phyloP scores from a whole-genome alignment of 2,329 filamentous ascomycete genomes.

The Monosporascus sp. region DNA sequence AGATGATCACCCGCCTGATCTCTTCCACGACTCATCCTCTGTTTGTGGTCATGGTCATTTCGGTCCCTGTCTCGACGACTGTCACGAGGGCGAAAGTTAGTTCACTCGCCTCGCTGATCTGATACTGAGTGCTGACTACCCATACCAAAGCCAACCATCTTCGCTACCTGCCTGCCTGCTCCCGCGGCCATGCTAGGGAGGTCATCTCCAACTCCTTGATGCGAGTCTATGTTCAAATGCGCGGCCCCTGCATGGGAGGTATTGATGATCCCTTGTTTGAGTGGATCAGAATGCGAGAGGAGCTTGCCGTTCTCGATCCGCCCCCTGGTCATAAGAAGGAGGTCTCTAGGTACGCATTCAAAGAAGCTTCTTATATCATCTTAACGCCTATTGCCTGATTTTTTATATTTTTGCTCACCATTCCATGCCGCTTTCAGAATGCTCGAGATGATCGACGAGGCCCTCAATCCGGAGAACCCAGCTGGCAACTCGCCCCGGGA shows the following conservation, averaged over 20 bases:
- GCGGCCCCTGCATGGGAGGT: conserved; percentile 15
- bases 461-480: conserved; percentile 9
- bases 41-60: no score
- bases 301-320: conserved; percentile 3
- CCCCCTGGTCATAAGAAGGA: conserved; percentile 6
- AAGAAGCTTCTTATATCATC: neutral
- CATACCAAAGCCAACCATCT: neutral
- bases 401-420: neutral
- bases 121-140: neutral
- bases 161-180: conserved; percentile 17
- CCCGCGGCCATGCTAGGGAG: conserved; percentile 9
- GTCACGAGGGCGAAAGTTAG: neutral
- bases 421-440: conserved; percentile 8
- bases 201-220: conserved; percentile 21
- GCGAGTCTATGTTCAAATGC: conserved; percentile 21
- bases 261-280: conserved; percentile 18
- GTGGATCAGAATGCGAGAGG: conserved; percentile 15
- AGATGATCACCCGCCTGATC: no score
- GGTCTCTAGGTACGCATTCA: conserved; percentile 12
- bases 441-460: conserved; percentile 15
- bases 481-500: conserved; percentile 16
- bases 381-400: neutral
- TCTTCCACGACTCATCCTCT: no score
- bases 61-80: no score
- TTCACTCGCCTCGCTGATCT: no score